A percentile compares a stretch with the other conserved stretches of the same genome.
Conservation (phyloP, 164 flowering plant genomes). For the Akebia trifoliata region DNA sequence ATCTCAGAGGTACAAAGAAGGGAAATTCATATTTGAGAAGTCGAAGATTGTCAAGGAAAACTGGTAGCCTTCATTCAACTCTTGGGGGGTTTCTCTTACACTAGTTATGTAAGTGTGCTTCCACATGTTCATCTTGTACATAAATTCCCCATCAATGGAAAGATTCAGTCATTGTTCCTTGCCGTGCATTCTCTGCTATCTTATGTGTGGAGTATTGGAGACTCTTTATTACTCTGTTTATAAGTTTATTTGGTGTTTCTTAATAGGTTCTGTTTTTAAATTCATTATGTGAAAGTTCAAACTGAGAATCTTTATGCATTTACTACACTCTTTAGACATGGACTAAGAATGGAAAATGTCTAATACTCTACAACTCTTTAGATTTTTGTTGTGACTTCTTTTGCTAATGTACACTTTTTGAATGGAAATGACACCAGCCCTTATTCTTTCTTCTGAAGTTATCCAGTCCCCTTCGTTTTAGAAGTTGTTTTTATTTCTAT, state of each 20-base stretch:
- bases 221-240: slow-evolving; percentile 10
- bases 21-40: slow-evolving; percentile 56
- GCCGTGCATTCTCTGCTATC: slow-evolving; percentile 18
- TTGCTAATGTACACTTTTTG: too few species aligned
- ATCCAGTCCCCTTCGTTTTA: too few species aligned
- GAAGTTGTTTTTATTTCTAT: too few species aligned
- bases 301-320: background rate
- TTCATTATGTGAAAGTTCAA: slow-evolving; percentile 1
- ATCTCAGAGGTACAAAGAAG: slow-evolving; percentile 64
- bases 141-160: slow-evolving; percentile 24
- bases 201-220: slow-evolving; percentile 7
- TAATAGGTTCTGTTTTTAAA: background rate
- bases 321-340: too few species aligned
- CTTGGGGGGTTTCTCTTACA: background rate
- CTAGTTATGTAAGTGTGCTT: slow-evolving; percentile 16
- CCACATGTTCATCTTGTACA: slow-evolving; percentile 24
- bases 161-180: slow-evolving; percentile 19
- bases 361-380: too few species aligned
- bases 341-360: too few species aligned
- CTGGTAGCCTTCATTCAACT: slow-evolving; percentile 25
- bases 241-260: slow-evolving; percentile 6
- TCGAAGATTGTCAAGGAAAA: slow-evolving; percentile 46
- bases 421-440: too few species aligned
- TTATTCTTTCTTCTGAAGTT: too few species aligned
- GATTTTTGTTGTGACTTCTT: too few species aligned